Evolutionary conservation across 1,139 yeast species (phyloP).

Genomic region (Hemisphaericaspora xylofermentans): DNA sequence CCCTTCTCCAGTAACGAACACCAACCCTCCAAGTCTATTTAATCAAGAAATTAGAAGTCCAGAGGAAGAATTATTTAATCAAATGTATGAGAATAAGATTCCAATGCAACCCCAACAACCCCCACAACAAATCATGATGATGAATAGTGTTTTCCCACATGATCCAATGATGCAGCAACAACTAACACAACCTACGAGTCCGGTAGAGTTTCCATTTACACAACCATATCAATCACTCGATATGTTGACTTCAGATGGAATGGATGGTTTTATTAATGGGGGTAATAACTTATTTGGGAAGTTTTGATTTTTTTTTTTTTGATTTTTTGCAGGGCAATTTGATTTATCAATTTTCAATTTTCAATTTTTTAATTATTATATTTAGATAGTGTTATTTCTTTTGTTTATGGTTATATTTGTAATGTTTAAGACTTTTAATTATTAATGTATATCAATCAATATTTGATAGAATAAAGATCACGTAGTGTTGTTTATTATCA

Average conservation of each 20-base stretch:
- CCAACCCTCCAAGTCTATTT: not conserved
- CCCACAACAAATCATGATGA: not conserved
- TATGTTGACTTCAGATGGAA: not conserved
- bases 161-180: not conserved
- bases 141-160: not conserved
- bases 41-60: not conserved
- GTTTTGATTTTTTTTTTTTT: constrained; percentile 4
- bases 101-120: not conserved
- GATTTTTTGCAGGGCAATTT: not conserved
- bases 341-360: not conserved
- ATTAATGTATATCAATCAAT: too few species aligned
- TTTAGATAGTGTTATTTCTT: too few species aligned
- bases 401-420: too few species aligned
- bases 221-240: not conserved
- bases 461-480: too few species aligned
- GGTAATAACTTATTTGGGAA: constrained; percentile 10
- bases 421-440: too few species aligned
- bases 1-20: not conserved
- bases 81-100: not conserved
- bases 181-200: not conserved
- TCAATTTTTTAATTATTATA: too few species aligned
- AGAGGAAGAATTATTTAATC: not conserved
- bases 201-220: not conserved
- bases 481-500: too few species aligned
- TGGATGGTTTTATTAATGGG: constrained; percentile 5